Evolutionary conservation across 768 basidiomycete species (phyloP), one percentile per base, ranked within the genome.

Genomic region (Calocera cornea): DNA sequence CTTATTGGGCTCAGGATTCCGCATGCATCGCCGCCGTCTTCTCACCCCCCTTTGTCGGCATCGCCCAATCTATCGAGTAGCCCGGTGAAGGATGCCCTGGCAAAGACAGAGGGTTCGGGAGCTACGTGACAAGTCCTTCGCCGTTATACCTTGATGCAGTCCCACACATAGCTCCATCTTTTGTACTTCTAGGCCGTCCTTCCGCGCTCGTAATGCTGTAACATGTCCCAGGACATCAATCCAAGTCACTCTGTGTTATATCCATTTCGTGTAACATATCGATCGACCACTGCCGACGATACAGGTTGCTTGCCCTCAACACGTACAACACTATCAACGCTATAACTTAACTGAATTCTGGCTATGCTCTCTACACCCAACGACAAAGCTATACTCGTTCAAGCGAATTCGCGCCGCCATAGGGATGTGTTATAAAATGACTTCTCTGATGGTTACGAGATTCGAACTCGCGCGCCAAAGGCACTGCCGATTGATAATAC

Each of bases 21-120:
- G 12, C 92, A 95, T 78, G 92, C 92, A 60, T 89, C 90, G 27
- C 87, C 86, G 36, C 86, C 89, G 12, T 83, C 84, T 65, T 69
- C 73, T 64, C 70, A 71, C 44, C 50, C 71, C 8, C 78, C 80
- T 49, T 79, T 89, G 47, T 89, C 87, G 31, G 80, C 87, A 68
- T 90, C 88, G 19, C 89, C 89, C n/a, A 89, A 86, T 29, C 87
- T 85, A 70, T 81, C 83, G 8, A 82, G 82, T 44, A 86, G 83
- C 72, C 83, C 87, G 0, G 80, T 85, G 66, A 87, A 87, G 75
- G 89, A 91, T 72, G 80, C 80, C 12, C 68, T 64, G 33, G 34
- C 66, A n/a, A 49, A 54, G 49, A 40, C 66, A 49, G 49, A 67
- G 66, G 66, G 36, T 12, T 67, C 66, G 8, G 14, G 24, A 60